Evolutionary conservation across 371 early-diverging fungal species (phyloP).

Genomic region (Encephalitozoon intestinalis): DNA sequence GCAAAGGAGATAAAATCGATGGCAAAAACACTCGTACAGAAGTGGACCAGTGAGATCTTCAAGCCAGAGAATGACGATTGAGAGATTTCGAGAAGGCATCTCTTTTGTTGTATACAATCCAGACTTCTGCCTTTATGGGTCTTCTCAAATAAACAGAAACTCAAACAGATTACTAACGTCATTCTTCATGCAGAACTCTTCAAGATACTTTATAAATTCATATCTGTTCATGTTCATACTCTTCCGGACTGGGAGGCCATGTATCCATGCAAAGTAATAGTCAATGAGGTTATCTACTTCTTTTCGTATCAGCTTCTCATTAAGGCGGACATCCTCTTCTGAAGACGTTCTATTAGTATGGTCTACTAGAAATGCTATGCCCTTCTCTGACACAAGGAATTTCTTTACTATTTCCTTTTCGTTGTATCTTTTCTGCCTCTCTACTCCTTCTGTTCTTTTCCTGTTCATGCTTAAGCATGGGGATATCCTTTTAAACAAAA

Average conservation of each 20-base stretch:
- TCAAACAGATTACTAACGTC: constrained; percentile 17
- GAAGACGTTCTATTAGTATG: not conserved
- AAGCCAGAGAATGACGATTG: constrained; percentile 25
- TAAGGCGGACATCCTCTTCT: not conserved
- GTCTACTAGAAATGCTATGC: constrained; percentile 34
- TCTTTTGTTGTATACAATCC: not conserved
- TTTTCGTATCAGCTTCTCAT: not conserved
- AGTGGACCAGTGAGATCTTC: constrained; percentile 40
- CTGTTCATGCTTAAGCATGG: not conserved
- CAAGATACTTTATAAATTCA: constrained; percentile 48
- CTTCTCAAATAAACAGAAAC: constrained; percentile 12
- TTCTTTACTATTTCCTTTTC: constrained; percentile 31
- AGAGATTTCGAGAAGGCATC: not conserved
- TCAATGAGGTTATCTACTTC: constrained; percentile 43
- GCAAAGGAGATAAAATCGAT: constrained; percentile 66
- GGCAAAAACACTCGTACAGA: constrained; percentile 71
- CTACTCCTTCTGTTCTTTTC: not conserved
- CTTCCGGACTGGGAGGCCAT: constrained; percentile 34
- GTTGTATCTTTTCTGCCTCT: constrained; percentile 30
- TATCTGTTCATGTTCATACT: constrained; percentile 29
- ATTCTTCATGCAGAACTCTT: constrained; percentile 30
- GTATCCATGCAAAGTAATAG: constrained; percentile 43
- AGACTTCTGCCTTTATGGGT: not conserved
- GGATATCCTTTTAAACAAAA: not conserved
- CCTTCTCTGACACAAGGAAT: constrained; percentile 36